These are phyloP conservation scores for Graphiopsis chlorocephala DNA, from an alignment of 2,329 filamentous ascomycete species.

Conservation along the genomic window DNA sequence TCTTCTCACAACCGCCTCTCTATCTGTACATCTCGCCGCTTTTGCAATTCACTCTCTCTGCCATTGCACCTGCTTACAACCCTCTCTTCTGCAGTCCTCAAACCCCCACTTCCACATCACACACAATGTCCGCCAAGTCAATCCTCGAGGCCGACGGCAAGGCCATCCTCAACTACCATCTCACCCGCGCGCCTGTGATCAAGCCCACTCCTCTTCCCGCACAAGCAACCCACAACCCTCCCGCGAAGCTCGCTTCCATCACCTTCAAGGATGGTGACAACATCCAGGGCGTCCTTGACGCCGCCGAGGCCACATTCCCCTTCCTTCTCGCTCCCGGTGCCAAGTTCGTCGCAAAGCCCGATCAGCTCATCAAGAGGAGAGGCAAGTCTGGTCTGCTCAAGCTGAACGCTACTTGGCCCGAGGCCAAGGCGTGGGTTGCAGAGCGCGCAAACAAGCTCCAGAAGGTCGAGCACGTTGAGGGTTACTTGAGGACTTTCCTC, in stretches of 20 bases:
- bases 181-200: slow-evolving; percentile 94
- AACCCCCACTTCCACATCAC: slow-evolving; percentile 21
- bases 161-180: slow-evolving; percentile 99
- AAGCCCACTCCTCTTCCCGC: slow-evolving; percentile 91
- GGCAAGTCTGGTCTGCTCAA: slow-evolving; percentile 97
- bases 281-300: slow-evolving; percentile 80
- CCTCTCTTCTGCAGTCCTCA: slow-evolving; percentile 5
- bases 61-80: slow-evolving; percentile 26
- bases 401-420: slow-evolving; percentile 95
- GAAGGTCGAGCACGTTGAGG: slow-evolving; percentile 87
- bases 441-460: slow-evolving; percentile 87
- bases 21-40: slow-evolving; percentile 13
- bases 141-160: slow-evolving; percentile 99
- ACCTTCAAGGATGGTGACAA: slow-evolving; percentile 88
- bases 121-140: slow-evolving; percentile 87
- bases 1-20: neutral
- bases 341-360: slow-evolving; percentile 98
- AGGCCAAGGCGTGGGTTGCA: slow-evolving; percentile 91
- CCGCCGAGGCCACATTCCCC: slow-evolving; percentile 94
- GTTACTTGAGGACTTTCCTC: slow-evolving; percentile 89
- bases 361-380: slow-evolving; percentile 99
- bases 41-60: neutral
- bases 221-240: slow-evolving; percentile 84
- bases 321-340: slow-evolving; percentile 81
- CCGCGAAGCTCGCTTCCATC: slow-evolving; percentile 85